Evolutionary conservation across 2,329 filamentous ascomycete species (phyloP).

Genomic region (Alternaria ethzedia): DNA sequence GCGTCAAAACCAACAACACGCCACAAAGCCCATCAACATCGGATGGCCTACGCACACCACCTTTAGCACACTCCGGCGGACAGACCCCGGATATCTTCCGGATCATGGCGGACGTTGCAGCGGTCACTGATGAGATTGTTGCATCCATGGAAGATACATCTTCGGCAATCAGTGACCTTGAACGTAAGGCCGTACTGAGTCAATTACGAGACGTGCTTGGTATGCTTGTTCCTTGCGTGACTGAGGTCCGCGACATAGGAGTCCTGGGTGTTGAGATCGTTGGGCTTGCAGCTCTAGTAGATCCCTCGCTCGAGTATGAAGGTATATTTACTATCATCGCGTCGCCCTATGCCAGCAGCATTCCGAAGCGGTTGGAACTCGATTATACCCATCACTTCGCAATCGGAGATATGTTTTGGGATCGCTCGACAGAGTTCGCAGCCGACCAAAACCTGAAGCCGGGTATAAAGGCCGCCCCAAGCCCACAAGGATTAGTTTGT

Average conservation of each 20-base stretch:
- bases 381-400: not conserved
- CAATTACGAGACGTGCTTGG: not conserved
- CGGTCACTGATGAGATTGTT: not conserved
- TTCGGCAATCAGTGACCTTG: no score
- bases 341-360: not conserved
- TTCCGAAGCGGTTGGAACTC: not conserved
- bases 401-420: not conserved
- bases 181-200: no score
- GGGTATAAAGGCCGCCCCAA: not conserved
- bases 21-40: no score
- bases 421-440: not conserved
- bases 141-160: not conserved
- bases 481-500: not conserved
- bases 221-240: not conserved
- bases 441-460: not conserved
- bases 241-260: not conserved
- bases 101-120: not conserved
- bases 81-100: not conserved
- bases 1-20: no score
- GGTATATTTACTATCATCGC: not conserved
- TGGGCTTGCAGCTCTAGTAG: not conserved
- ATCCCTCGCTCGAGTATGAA: not conserved
- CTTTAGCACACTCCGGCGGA: no score
- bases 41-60: no score
- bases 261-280: not conserved